These are phyloP conservation scores for Agrostemma githago DNA, from an alignment of 148 eudicot genomes.

Conservation along the genomic window DNA sequence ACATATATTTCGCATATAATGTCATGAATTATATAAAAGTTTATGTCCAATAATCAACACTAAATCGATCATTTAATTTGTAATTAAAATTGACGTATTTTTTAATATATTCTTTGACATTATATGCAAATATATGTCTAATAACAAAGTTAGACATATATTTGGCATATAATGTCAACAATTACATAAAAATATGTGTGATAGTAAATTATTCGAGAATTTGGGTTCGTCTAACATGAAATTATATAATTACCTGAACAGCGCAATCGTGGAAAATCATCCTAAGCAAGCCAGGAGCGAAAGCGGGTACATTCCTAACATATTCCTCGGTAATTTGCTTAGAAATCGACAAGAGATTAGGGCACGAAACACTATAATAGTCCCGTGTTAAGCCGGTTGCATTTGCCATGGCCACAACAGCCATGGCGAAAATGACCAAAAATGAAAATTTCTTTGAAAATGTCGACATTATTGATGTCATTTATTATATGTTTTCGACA, in stretches of 20 bases:
- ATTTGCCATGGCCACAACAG: conserved; percentile 9
- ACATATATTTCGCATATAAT: no score
- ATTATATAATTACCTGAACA: conserved; percentile 40
- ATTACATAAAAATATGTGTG: no score
- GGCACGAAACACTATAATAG: conserved; percentile 41
- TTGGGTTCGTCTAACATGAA: no score
- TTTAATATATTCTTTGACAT: no score
- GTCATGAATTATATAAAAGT: no score
- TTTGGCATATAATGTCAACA: no score
- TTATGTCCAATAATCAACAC: no score
- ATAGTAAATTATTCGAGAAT: no score
- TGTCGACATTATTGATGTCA: background rate
- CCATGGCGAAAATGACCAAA: conserved; percentile 13
- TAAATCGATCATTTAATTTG: no score
- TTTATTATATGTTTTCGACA: background rate
- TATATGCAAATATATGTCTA: no score
- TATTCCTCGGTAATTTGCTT: conserved; percentile 22
- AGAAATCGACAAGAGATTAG: conserved; percentile 32
- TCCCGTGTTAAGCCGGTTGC: conserved; percentile 24
- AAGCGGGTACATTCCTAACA: conserved; percentile 28
- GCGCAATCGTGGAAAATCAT: conserved; percentile 60
- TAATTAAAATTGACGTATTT: no score
- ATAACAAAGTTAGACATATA: no score
- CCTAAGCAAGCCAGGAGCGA: conserved; percentile 45
- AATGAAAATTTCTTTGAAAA: conserved; percentile 1